Base-by-base conservation (phyloP, 2,329 filamentous ascomycete species). In the Furcasterigmium furcatum region DNA sequence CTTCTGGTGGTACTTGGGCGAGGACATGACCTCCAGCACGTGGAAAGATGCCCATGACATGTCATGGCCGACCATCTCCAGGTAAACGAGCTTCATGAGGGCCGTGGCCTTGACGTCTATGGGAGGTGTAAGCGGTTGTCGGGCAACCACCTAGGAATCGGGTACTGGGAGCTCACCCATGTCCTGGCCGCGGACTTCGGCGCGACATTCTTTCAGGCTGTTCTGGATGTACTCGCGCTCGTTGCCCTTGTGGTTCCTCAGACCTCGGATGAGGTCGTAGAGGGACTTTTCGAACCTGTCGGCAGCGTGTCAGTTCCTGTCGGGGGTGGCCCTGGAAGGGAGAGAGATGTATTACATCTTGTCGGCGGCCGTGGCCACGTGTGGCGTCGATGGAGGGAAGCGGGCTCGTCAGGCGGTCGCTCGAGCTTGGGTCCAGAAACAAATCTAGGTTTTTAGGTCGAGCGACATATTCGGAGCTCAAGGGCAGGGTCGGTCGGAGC, bases 11-110 rank as follows among this genome's bases (percentile, higher is more conserved):
- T 95, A 95, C 64, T 96, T 97, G 40, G 87, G 77, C 32, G 90
- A 95, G 30, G 91, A 95, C 94, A 99, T 99, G 70, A 99, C 94
- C 71, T 99, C 94, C 40, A 99, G 84, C 43, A 97, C 92, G 65
- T 99, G 89, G 70, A 99, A 99, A 12, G 91, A 91, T 4, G 94
- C 94, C 94, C 94, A 99, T 4, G 92, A 96, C 94, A 99, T 99
- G 68, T 97, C 94, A 64, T 97, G 88, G 13, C 94, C 94, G 56
- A 97, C 91, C 94, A 99, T 99, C 66, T 99, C 94, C 54, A 99
- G 82, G 65, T 99, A 99, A 44, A 96, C 86, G 57, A 99, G 80
- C 74, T 99, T 99, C 60, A 99, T 75, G 44, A 99, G 78, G 38
- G 94, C 94, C 27, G 91, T 97, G 18, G 94, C 91, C 76, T 99